phyloP scores from a whole-genome alignment of 2,329 filamentous ascomycete genomes.

The Colletotrichum zoysiae region DNA sequence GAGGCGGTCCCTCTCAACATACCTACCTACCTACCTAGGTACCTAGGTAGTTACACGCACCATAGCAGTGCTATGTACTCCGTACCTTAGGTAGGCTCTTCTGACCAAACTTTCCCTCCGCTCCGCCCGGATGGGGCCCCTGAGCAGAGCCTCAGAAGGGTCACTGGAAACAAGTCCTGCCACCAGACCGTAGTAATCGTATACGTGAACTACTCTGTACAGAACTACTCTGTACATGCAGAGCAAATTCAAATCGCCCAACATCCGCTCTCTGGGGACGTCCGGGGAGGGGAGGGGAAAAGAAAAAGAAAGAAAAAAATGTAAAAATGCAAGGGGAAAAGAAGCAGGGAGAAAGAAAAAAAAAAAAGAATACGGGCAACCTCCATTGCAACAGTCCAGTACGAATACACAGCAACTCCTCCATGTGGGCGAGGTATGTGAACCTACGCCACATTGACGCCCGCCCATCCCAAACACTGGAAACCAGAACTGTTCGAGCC shows the following conservation, averaged over 20 bases:
- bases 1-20: too few species aligned
- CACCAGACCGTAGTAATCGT: neutral
- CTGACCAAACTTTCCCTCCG: conserved; percentile 17
- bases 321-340: neutral
- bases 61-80: too few species aligned
- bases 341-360: too few species aligned
- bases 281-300: neutral
- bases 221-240: neutral
- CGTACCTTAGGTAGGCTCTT: neutral
- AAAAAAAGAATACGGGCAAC: neutral
- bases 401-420: neutral
- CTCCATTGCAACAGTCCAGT: neutral
- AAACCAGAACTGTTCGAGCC: conserved; percentile 37
- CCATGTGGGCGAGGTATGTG: neutral
- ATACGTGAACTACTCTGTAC: neutral
- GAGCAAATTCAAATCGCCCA: neutral
- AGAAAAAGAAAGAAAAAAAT: neutral
- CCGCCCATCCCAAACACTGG: conserved; percentile 31
- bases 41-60: too few species aligned
- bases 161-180: neutral
- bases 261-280: neutral
- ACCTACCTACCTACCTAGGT: too few species aligned
- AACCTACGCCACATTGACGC: conserved; percentile 39
- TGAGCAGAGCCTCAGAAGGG: conserved; percentile 35
- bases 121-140: conserved; percentile 31